phyloP scores from a whole-genome alignment of 2,329 filamentous ascomycete genomes.

The Diaporthe sp. region DNA sequence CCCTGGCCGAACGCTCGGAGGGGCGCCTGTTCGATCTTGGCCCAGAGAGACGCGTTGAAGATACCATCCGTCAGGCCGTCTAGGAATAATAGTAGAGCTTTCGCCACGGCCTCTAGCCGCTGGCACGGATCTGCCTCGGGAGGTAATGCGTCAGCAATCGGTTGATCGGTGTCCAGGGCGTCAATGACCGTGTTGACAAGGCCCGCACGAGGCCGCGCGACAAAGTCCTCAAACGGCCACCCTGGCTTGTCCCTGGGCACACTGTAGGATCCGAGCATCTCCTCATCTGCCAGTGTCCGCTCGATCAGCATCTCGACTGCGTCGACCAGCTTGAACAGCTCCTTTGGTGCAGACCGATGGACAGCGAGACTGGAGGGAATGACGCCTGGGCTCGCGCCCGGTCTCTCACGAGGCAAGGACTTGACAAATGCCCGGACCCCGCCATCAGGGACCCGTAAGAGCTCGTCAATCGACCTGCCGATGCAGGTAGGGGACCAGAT shows the following conservation, averaged over 20 bases:
- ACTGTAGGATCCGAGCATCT: conserved; percentile 66
- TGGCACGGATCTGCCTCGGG: conserved; percentile 71
- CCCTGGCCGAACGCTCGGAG: conserved; percentile 38
- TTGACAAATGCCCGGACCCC: conserved; percentile 70
- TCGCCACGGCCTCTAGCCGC: conserved; percentile 79
- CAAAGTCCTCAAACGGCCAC: conserved; percentile 64
- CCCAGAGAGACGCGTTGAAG: conserved; percentile 77
- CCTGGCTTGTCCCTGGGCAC: conserved; percentile 63
- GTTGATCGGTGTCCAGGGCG: conserved; percentile 77
- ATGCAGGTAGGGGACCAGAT: conserved; percentile 86
- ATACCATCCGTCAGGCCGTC: conserved; percentile 82
- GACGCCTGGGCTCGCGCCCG: conserved; percentile 49
- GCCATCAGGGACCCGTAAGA: conserved; percentile 86
- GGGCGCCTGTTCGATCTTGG: conserved; percentile 68
- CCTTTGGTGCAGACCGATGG: conserved; percentile 84
- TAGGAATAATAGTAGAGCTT: conserved; percentile 80
- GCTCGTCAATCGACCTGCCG: conserved; percentile 85
- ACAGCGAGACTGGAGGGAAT: conserved; percentile 69
- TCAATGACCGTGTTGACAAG: conserved; percentile 56
- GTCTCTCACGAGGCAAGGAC: conserved; percentile 44
- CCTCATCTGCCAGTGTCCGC: conserved; percentile 68
- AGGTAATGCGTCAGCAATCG: conserved; percentile 70
- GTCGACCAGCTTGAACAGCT: conserved; percentile 90
- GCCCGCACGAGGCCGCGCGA: conserved; percentile 16
- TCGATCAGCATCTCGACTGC: conserved; percentile 71